Evolutionary conservation across 1,284 basidiomycete species (phyloP), one percentile per base, ranked within the genome.

Genomic region (Pyrrhoderma lamaoense): DNA sequence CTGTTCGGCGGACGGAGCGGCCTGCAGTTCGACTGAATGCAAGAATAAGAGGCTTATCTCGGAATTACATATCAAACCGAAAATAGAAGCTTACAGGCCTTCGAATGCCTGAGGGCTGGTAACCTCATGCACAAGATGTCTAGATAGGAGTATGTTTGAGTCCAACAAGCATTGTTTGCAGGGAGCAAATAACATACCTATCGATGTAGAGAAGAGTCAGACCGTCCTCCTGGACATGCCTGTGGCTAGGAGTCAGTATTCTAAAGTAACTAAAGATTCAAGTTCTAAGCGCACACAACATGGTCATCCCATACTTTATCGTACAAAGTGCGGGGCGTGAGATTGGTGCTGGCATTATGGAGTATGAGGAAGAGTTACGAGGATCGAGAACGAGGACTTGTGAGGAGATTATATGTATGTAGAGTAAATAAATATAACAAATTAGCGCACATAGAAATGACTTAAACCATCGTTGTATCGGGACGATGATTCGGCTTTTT

Each of bases 271-370:
- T 16, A 40, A 14, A 40, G 21, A 16, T 5, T 40, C 5, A 5
- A 14, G 5, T 22, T 5, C 5, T 18, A 7, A 31, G 71, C 83
- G 57, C 61, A 89, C 87, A 96, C 86, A 63, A 94, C 80, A 70
- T 96, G 93, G 67, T 95, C 91, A 60, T 95, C 91, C 82, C 90
- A 96, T 60, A 96, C 91, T 73, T 95, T 95, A 71, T 95, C 93
- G 70, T 95, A 94, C 36, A 95, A 45, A 21, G 53, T 55, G 8
- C 49, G 18, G 5, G 53, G 16, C 38, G 43, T 9, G 45, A 25
- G 3, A 51, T 38, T 11, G 53, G 53, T 0, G 49, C 53, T 21
- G 53, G 53, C 49, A 55, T 55, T 11, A 38, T 51, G 11, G 39
- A 9, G 11, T 14, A 11, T 8, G 13, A 22, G 42, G 44, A 39